Evolutionary conservation across 164 flowering plant genomes (phyloP), one percentile per base, ranked within the genome.

Genomic region (Aristolochia contorta): DNA sequence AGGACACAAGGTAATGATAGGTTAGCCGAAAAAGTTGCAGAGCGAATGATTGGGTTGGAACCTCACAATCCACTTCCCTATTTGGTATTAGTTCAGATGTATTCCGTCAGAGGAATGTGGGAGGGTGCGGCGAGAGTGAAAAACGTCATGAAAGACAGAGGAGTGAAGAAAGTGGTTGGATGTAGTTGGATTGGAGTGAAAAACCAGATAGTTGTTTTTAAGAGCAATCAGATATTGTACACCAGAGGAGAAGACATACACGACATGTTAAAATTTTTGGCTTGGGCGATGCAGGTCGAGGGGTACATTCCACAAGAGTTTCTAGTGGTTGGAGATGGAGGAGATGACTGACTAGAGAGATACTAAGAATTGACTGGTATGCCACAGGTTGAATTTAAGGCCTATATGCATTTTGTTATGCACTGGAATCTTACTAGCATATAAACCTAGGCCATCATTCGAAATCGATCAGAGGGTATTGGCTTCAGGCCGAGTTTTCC

Each of bases 21-120:
- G 37, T 67, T 80, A 57, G 61, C 72, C 32, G 84, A 83, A 64
- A 72, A 12, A 60, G 77, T 78, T 70, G 81, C 87, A 54, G 69
- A 72, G 45, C 76, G 63, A 61, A 18, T 79, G 73, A 65, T 80
- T 57, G 78, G 78, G 56, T 56, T 75, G 57, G 77, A 79, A 46
- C 80, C 83, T 6, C 58, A 48, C 19, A 74, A 75, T 25, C 64
- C 70, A 57, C 68, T 81, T 20, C 81, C 88, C 10, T 81, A 80
- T 62, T 52, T 62, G 65, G 76, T 79, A 33, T 55, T 87, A 76
- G 69, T 74, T 67, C 70, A 54, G 49, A 65, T 67, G 19, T 80
- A 79, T 75, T 83, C 79, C 54, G 62, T 60, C 55, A 78, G 64
- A 59, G 80, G 81, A 4, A 69, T 56, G 68, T 87, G 91, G 95